Percentiles rank a stretch among this genome's conserved stretches.
Evolutionary conservation across 1,284 basidiomycete genomes (phyloP).

Genomic region (Ustilago shanxiensis): DNA sequence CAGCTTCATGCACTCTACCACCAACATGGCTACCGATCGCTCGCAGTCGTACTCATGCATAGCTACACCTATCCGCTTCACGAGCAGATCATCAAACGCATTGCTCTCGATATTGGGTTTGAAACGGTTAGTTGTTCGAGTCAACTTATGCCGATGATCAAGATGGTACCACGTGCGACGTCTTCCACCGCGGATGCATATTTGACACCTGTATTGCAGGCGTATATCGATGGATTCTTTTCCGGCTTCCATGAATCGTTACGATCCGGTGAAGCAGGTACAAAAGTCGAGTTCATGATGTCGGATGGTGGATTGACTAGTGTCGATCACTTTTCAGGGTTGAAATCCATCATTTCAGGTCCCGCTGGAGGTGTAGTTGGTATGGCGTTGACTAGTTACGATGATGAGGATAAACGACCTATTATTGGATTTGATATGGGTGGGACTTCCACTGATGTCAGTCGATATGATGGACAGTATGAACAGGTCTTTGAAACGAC

Average conservation of each 20-base stretch:
- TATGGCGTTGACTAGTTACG: constrained; percentile 86
- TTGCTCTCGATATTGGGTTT: constrained; percentile 86
- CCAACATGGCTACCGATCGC: constrained; percentile 81
- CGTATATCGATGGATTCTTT: constrained; percentile 94
- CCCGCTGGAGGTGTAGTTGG: constrained; percentile 91
- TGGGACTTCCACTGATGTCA: constrained; percentile 88
- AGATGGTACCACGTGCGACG: constrained; percentile 88
- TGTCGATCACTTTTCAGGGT: constrained; percentile 84
- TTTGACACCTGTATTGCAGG: constrained; percentile 86
- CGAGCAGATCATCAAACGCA: constrained; percentile 79
- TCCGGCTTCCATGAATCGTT: constrained; percentile 84
- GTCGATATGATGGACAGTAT: constrained; percentile 85
- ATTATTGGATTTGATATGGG: constrained; percentile 77
- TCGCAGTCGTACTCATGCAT: constrained; percentile 88
- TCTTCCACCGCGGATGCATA: constrained; percentile 96
- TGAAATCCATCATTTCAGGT: constrained; percentile 88
- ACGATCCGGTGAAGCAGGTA: constrained; percentile 70
- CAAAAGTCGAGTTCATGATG: constrained; percentile 69
- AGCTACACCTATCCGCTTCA: constrained; percentile 91
- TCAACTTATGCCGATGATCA: constrained; percentile 89
- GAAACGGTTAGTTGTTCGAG: constrained; percentile 88
- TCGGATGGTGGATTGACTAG: constrained; percentile 82
- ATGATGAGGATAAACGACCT: constrained; percentile 76
- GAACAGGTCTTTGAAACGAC: constrained; percentile 91
- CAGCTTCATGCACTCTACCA: constrained; percentile 79